Percentiles rank a stretch among this genome's conserved stretches.
Evolutionary conservation across 768 basidiomycete genomes (phyloP).

Genomic region (Kwoniella sp.): DNA sequence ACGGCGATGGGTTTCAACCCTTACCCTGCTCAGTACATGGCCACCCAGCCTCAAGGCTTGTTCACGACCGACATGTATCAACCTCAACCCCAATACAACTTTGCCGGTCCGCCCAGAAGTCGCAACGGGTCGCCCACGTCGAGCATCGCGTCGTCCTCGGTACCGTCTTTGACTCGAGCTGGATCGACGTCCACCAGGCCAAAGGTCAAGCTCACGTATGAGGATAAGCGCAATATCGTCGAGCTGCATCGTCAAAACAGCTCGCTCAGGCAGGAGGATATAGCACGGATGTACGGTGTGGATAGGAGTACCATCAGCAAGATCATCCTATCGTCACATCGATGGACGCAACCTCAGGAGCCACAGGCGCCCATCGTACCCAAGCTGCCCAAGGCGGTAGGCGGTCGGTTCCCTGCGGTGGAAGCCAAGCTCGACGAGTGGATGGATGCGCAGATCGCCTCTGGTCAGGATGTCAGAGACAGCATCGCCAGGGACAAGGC

Average conservation of each 20-base stretch:
- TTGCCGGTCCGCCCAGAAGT: slow-evolving; percentile 28
- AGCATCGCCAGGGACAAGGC: slow-evolving; percentile 40
- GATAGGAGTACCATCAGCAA: slow-evolving; percentile 49
- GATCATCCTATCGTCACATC: slow-evolving; percentile 42
- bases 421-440: slow-evolving; percentile 45
- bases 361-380: slow-evolving; percentile 27
- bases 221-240: slow-evolving; percentile 48
- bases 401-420: slow-evolving; percentile 47
- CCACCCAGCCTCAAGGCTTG: slow-evolving; percentile 15
- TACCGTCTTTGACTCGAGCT: slow-evolving; percentile 23
- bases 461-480: slow-evolving; percentile 44
- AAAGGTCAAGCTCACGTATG: slow-evolving; percentile 48
- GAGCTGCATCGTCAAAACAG: slow-evolving; percentile 40
- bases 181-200: slow-evolving; percentile 30
- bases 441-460: slow-evolving; percentile 45
- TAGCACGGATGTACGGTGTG: slow-evolving; percentile 46
- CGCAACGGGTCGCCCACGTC: slow-evolving; percentile 31
- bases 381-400: slow-evolving; percentile 30
- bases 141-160: slow-evolving; percentile 24
- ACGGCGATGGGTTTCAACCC: slow-evolving; percentile 5
- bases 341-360: slow-evolving; percentile 45
- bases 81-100: slow-evolving; percentile 10
- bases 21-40: slow-evolving; percentile 17
- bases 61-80: slow-evolving; percentile 9
- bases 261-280: slow-evolving; percentile 47